Evolutionary conservation across 352 stramenopile species (phyloP).

Genomic region (Globisporangium uncinulatum): DNA sequence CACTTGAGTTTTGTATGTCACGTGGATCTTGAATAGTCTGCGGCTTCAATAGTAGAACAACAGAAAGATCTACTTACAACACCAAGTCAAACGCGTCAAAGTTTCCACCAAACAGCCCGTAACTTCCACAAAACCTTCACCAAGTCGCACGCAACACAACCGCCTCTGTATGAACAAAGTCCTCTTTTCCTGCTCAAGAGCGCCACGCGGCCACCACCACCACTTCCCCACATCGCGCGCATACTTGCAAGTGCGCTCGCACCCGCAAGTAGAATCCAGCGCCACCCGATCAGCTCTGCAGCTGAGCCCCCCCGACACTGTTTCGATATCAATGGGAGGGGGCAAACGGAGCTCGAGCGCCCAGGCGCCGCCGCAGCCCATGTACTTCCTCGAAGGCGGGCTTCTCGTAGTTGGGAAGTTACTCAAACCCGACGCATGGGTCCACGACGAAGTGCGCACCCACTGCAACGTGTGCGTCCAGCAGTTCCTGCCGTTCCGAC

Average conservation of each 20-base stretch:
- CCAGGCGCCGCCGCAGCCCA: slow-evolving; percentile 31
- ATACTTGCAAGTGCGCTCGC: background rate
- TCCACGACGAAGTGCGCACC: slow-evolving; percentile 59
- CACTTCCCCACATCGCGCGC: background rate
- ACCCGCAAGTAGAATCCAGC: background rate
- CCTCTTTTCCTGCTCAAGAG: too few species aligned
- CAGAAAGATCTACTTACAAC: too few species aligned
- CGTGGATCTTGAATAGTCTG: too few species aligned
- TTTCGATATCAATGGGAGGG: slow-evolving; percentile 4
- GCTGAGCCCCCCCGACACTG: too few species aligned
- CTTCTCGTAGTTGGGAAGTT: slow-evolving; percentile 66
- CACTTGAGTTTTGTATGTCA: too few species aligned
- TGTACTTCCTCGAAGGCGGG: slow-evolving; percentile 74
- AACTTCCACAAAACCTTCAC: background rate
- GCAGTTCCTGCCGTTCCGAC: slow-evolving; percentile 75
- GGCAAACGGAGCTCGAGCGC: slow-evolving; percentile 12
- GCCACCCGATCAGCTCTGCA: too few species aligned
- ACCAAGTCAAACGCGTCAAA: background rate
- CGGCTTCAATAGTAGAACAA: too few species aligned
- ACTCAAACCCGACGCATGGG: slow-evolving; percentile 59
- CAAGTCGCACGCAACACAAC: slow-evolving; percentile 1
- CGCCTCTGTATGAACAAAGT: too few species aligned
- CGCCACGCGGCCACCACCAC: too few species aligned
- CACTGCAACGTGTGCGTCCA: slow-evolving; percentile 81
- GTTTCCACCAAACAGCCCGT: too few species aligned